A percentile compares a stretch with the other conserved stretches of the same genome.
Evolutionary conservation across 2,329 filamentous ascomycete species (phyloP).

Genomic region (Diaporthe longicolla): DNA sequence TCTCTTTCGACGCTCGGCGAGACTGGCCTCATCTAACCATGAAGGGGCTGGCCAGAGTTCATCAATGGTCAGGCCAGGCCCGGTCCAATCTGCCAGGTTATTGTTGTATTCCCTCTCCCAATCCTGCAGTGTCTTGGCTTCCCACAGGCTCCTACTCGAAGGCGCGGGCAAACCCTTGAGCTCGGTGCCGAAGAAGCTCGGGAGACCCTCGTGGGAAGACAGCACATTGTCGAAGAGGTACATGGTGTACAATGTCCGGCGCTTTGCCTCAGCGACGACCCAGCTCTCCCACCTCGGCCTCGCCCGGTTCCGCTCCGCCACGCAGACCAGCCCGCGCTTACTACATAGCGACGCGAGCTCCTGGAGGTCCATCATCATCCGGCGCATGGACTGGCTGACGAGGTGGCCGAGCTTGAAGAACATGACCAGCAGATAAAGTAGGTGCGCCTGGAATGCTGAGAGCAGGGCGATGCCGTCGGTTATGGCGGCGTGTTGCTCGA

Average conservation of each 20-base stretch:
- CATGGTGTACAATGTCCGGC: slow-evolving; percentile 65
- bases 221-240: slow-evolving; percentile 64
- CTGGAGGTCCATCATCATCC: slow-evolving; percentile 28
- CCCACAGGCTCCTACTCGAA: slow-evolving; percentile 59
- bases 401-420: slow-evolving; percentile 56
- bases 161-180: slow-evolving; percentile 60
- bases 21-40: slow-evolving; percentile 49
- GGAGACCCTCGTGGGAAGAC: slow-evolving; percentile 57
- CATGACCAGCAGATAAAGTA: slow-evolving; percentile 65
- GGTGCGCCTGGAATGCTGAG: slow-evolving; percentile 65
- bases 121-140: slow-evolving; percentile 50
- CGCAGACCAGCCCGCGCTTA: slow-evolving; percentile 58
- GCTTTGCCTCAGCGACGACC: slow-evolving; percentile 67
- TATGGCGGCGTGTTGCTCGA: slow-evolving; percentile 46
- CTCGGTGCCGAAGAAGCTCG: slow-evolving; percentile 65
- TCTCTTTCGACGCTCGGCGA: slow-evolving; percentile 52
- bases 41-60: slow-evolving; percentile 63
- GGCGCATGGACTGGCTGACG: slow-evolving; percentile 25
- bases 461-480: slow-evolving; percentile 54
- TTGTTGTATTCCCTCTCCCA: slow-evolving; percentile 62
- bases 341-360: slow-evolving; percentile 56
- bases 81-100: slow-evolving; percentile 58
- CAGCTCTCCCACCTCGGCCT: slow-evolving; percentile 67
- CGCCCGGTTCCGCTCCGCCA: slow-evolving; percentile 38
- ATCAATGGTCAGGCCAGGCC: slow-evolving; percentile 59